These are phyloP conservation scores for Solanum hybrid DNA, from an alignment of 305 asterid genomes.

Conservation along the genomic window DNA sequence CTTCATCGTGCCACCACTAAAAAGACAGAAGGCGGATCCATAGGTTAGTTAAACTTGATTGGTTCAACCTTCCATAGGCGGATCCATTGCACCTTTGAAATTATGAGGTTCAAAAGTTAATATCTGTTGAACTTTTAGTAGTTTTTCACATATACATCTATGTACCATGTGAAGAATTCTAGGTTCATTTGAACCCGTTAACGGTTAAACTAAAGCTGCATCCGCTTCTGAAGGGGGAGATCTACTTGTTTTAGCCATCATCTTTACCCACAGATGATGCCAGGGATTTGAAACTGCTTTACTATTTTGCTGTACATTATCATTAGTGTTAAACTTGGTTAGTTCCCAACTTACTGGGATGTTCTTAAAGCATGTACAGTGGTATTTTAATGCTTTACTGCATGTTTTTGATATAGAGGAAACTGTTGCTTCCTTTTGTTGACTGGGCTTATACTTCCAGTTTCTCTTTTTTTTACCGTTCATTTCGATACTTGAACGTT, in stretches of 20 bases:
- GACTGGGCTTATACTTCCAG: neutral
- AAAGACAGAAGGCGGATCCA: neutral
- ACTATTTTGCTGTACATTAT: neutral
- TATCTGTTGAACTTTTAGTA: neutral
- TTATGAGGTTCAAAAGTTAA: neutral
- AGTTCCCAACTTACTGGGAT: neutral
- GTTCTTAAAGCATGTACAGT: neutral
- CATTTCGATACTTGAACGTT: neutral
- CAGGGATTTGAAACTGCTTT: neutral
- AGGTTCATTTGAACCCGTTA: neutral
- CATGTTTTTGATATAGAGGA: neutral
- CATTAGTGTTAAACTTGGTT: neutral
- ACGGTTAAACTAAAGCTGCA: neutral
- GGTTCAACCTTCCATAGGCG: neutral
- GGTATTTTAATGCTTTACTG: neutral
- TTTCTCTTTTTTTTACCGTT: neutral
- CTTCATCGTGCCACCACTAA: neutral
- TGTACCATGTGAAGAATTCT: constrained; percentile 4
- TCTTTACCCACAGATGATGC: neutral
- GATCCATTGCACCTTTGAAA: neutral
- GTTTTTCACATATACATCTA: neutral
- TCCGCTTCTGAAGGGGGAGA: neutral
- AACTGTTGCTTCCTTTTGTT: neutral
- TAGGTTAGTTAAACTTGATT: neutral
- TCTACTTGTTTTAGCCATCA: neutral